These are phyloP conservation scores for Ophiostoma angusticollis DNA, from an alignment of 2,329 filamentous ascomycete genomes.

Conservation along the genomic window DNA sequence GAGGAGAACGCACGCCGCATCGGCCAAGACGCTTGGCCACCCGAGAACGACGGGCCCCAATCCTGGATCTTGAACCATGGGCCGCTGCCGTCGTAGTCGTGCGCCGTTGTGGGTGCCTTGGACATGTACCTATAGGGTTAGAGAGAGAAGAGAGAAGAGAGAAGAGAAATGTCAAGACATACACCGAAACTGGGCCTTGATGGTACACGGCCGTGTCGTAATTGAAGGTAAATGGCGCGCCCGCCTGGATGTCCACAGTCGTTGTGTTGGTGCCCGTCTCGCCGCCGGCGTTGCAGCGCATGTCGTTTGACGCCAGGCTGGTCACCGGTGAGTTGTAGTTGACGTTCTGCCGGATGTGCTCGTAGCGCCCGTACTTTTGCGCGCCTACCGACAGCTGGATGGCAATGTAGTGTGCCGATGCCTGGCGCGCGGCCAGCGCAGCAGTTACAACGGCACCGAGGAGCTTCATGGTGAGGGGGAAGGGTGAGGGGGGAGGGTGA, in stretches of 20 bases:
- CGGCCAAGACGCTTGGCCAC: slow-evolving; percentile 22
- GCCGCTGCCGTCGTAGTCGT: slow-evolving; percentile 26
- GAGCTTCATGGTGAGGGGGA: slow-evolving; percentile 22
- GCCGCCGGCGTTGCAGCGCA: slow-evolving; percentile 29
- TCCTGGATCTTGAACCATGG: slow-evolving; percentile 32
- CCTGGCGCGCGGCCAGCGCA: slow-evolving; percentile 21
- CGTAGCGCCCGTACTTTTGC: slow-evolving; percentile 22
- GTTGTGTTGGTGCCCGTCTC: slow-evolving; percentile 22
- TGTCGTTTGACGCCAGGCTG: slow-evolving; percentile 25
- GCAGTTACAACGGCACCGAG: slow-evolving; percentile 20
- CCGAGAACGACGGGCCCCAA: slow-evolving; percentile 21
- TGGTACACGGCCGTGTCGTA: slow-evolving; percentile 29
- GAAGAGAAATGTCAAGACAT: not conserved
- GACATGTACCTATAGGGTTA: slow-evolving; percentile 24
- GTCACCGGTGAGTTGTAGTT: slow-evolving; percentile 37
- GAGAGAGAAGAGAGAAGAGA: not conserved
- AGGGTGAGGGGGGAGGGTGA: not conserved
- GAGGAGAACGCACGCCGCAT: slow-evolving; percentile 22
- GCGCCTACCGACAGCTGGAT: slow-evolving; percentile 23
- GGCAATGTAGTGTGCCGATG: slow-evolving; percentile 30
- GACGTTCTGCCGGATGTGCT: slow-evolving; percentile 32
- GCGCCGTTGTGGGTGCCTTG: slow-evolving; percentile 24
- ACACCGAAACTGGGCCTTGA: slow-evolving; percentile 29
- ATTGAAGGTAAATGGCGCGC: slow-evolving; percentile 26
- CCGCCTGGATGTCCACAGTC: slow-evolving; percentile 24